Evolutionary conservation across 345 rosid genomes (phyloP).

Genomic region (Draba incana): DNA sequence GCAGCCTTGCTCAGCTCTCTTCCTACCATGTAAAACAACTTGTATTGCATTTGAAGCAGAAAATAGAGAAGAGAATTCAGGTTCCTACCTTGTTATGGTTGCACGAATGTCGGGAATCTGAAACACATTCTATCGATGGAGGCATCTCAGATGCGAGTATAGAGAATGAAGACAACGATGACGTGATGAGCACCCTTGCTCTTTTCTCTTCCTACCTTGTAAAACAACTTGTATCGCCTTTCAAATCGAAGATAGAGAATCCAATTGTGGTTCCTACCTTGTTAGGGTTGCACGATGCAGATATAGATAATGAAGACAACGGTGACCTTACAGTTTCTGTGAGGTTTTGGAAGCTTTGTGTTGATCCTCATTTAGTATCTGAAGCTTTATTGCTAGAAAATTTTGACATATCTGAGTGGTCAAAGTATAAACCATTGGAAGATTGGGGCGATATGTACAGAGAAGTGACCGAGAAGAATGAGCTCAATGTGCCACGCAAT

Average conservation of each 20-base stretch:
- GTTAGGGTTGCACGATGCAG: slow-evolving; percentile 57
- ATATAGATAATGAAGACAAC: slow-evolving; percentile 43
- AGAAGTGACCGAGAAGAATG: slow-evolving; percentile 44
- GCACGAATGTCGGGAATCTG: slow-evolving; percentile 51
- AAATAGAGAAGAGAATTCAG: slow-evolving; percentile 57
- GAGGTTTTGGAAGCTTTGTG: slow-evolving; percentile 66
- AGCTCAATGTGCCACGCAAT: slow-evolving; percentile 39
- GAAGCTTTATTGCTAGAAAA: slow-evolving; percentile 67
- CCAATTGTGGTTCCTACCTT: slow-evolving; percentile 54
- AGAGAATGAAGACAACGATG: slow-evolving; percentile 46
- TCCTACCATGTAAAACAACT: slow-evolving; percentile 70
- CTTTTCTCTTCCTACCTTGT: slow-evolving; percentile 73
- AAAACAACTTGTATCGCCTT: slow-evolving; percentile 54
- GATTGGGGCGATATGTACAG: slow-evolving; percentile 64
- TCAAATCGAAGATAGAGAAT: slow-evolving; percentile 59
- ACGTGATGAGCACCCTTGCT: slow-evolving; percentile 45
- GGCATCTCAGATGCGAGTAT: slow-evolving; percentile 41
- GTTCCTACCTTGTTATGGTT: slow-evolving; percentile 65
- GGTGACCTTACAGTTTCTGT: slow-evolving; percentile 45
- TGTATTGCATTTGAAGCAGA: slow-evolving; percentile 53
- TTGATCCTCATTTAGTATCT: slow-evolving; percentile 60
- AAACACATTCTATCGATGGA: slow-evolving; percentile 44
- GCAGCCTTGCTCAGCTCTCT: slow-evolving; percentile 59
- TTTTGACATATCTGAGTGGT: slow-evolving; percentile 51
- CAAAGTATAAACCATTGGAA: slow-evolving; percentile 44